Evolutionary conservation across 352 stramenopile genomes (phyloP).

Genomic region (Globisporangium iwayamae): DNA sequence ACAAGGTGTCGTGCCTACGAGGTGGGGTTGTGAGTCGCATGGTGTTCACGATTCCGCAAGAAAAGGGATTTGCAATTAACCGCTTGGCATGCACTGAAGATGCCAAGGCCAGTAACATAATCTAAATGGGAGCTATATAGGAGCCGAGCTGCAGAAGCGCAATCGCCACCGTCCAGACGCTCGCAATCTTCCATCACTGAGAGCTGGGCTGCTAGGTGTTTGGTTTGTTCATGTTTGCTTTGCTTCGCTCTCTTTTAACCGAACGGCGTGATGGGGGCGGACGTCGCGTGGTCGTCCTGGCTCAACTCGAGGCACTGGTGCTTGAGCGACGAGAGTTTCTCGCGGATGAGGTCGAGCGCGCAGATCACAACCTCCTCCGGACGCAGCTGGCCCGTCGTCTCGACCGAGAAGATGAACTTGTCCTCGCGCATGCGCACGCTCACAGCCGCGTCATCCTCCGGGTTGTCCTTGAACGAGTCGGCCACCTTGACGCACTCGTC

Average conservation of each 20-base stretch:
- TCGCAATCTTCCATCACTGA: not conserved
- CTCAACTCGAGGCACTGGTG: conserved; percentile 84
- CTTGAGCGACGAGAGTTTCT: conserved; percentile 84
- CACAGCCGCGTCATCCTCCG: conserved; percentile 94
- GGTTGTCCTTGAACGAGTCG: conserved; percentile 92
- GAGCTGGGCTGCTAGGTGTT: not conserved
- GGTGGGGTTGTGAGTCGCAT: not conserved
- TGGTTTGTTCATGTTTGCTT: not conserved
- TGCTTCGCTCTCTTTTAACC: conserved; percentile 32
- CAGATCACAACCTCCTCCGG: conserved; percentile 86
- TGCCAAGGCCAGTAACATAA: conserved; percentile 15
- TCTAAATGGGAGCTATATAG: conserved; percentile 19
- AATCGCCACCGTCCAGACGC: not conserved
- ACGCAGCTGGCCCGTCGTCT: conserved; percentile 87
- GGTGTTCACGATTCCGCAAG: not conserved
- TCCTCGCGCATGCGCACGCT: conserved; percentile 86
- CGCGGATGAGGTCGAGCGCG: conserved; percentile 80
- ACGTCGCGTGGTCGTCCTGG: conserved; percentile 62
- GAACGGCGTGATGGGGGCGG: conserved; percentile 78
- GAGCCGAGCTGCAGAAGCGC: conserved; percentile 3
- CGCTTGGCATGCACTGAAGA: not conserved
- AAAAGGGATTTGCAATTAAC: conserved; percentile 15
- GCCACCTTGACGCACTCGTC: conserved; percentile 92
- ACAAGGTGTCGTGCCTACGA: not conserved
- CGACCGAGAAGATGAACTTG: conserved; percentile 96